Evolutionary conservation across 108 stramenopile genomes (phyloP), one percentile per base, ranked within the genome.

Genomic region (Nitzschia sp.): DNA sequence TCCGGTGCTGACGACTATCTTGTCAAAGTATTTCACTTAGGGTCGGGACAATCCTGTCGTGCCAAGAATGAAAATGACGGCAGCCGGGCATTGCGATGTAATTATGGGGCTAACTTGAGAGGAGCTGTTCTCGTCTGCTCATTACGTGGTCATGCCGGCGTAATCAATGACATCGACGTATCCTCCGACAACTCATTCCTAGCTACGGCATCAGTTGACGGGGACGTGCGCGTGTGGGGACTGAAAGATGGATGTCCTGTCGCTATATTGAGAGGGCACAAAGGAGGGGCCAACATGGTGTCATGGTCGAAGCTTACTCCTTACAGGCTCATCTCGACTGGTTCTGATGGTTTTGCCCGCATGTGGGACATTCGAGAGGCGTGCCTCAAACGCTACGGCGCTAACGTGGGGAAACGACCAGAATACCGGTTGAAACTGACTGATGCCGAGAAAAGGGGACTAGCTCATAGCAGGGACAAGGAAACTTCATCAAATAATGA

Each of bases 1-100:
- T 96, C 96, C 5, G 97, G 97, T n/a, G 91, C 96, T 9, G 96
- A 97, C 63, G 97, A 98, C 62, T 85, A 82, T 38, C 81, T 98
- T 16, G 87, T 94, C 38, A 97, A 96, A 77, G 63, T 96, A 27
- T 98, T 96, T 80, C 84, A 77, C 65, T 61, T 93, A 35, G 82
- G 82, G 26, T 75, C 80, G 6, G 81, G 55, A 8, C 58, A 69
- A 26, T 73, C 79, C n/a, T 57, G 66, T 46, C 19, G 58, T 16
- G 21, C 35, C 21, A 63, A 38, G n/a, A 64, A 52, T 23, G 13
- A 1, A 8, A 30, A 23, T 8, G 47, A 53, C 5, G 58, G 64
- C 29, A 63, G 52, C 23, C 70, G 65, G 19, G 23, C 52, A 13
- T 63, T 83, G 46, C 44, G 63, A 41, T 76, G 68, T 45, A 83